phyloP scores from a whole-genome alignment of 495 filamentous ascomycete species.

The Podospora conica region DNA sequence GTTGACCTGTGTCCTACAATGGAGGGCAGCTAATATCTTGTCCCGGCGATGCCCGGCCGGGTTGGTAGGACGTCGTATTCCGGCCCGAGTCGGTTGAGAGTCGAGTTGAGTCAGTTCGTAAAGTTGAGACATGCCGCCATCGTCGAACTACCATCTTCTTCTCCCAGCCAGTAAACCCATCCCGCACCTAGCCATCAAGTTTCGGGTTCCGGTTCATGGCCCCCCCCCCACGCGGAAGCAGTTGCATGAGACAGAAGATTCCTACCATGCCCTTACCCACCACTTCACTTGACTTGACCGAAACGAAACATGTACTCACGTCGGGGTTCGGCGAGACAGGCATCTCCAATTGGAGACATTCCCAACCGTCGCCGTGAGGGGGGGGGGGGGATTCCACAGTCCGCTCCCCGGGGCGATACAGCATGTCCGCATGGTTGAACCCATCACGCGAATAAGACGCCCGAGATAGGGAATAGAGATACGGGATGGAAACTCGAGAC shows the following conservation, averaged over 20 bases:
- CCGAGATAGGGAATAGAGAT: not conserved
- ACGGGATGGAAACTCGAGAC: not conserved
- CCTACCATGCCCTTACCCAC: not conserved
- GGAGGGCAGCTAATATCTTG: not conserved
- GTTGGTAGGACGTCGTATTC: not conserved
- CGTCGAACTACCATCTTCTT: not conserved
- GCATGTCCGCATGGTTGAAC: not conserved
- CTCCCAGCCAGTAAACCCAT: not conserved
- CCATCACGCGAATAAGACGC: not conserved
- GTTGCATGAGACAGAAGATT: not conserved
- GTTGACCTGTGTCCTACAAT: not conserved
- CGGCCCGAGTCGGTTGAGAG: not conserved
- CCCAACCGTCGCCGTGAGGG: not conserved
- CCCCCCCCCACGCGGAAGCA: not conserved
- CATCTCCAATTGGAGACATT: not conserved
- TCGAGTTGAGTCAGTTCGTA: not conserved
- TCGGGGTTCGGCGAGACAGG: constrained; percentile 8
- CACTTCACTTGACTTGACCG: not conserved
- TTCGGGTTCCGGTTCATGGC: not conserved
- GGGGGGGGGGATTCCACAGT: not conserved
- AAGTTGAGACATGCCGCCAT: not conserved
- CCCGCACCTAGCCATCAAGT: not conserved
- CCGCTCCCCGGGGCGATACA: not conserved
- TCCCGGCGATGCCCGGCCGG: not conserved
- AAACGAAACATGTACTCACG: not conserved